These are phyloP conservation scores for Brassica rapa DNA, from an alignment of 345 rosid genomes.

Conservation along the genomic window DNA sequence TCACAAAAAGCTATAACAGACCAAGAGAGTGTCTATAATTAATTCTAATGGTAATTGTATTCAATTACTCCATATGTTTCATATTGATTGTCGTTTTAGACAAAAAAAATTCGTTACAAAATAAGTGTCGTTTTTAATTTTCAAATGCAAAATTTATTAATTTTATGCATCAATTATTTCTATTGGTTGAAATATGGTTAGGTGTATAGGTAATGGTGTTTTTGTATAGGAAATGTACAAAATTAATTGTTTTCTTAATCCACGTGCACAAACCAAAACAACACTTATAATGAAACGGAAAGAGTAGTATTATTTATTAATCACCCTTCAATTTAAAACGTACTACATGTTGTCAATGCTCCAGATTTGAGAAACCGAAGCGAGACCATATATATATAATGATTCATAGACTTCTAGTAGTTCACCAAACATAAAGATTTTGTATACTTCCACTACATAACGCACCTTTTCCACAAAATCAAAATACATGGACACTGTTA, in stretches of 20 bases:
- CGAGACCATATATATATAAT: neutral
- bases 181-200: no score
- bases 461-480: neutral
- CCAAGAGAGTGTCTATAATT: neutral
- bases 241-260: no score
- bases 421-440: neutral
- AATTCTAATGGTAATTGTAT: neutral
- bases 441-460: neutral
- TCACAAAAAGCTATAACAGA: neutral
- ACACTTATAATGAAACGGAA: no score
- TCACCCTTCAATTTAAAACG: neutral
- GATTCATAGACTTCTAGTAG: neutral
- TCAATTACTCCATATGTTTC: no score
- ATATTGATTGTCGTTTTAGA: no score
- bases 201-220: no score
- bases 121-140: no score
- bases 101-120: no score
- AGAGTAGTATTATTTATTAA: neutral
- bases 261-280: no score
- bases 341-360: neutral
- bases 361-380: conserved; percentile 1
- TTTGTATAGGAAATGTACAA: no score
- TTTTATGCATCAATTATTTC: no score
- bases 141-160: no score
- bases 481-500: neutral